These are phyloP conservation scores for Penicillium sp. DNA, from an alignment of 2,329 filamentous ascomycete species.

Conservation along the genomic window DNA sequence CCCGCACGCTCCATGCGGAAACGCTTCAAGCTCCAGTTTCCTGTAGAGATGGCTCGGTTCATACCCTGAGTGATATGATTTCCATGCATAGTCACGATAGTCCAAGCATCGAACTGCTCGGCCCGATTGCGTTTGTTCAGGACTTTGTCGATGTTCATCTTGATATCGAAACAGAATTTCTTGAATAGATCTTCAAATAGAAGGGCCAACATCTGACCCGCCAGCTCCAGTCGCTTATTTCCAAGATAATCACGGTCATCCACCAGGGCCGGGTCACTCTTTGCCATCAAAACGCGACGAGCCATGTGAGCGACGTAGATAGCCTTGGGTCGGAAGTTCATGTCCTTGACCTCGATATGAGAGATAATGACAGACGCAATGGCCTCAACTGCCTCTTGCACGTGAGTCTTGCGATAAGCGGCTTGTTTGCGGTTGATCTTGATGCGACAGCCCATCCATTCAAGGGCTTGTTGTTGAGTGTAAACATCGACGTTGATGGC, in stretches of 20 bases:
- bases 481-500: conserved; percentile 79
- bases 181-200: conserved; percentile 99
- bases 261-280: conserved; percentile 82
- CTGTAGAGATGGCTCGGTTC: conserved; percentile 93
- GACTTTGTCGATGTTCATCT: conserved; percentile 91
- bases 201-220: conserved; percentile 87
- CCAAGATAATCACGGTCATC: conserved; percentile 98
- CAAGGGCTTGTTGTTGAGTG: conserved; percentile 92
- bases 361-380: conserved; percentile 91
- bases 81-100: conserved; percentile 79
- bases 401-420: conserved; percentile 70
- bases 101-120: conserved; percentile 80
- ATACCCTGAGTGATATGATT: conserved; percentile 88
- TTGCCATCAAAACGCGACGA: conserved; percentile 90
- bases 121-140: conserved; percentile 90
- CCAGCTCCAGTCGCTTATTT: conserved; percentile 93
- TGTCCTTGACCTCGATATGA: conserved; percentile 84
- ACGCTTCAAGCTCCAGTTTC: conserved; percentile 96
- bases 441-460: conserved; percentile 83
- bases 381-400: conserved; percentile 89
- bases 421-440: conserved; percentile 74
- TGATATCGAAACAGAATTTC: conserved; percentile 84
- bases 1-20: conserved; percentile 98
- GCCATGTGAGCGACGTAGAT: conserved; percentile 97
- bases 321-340: conserved; percentile 96